A percentile compares a stretch with the other conserved stretches of the same genome.
Evolutionary conservation across 2,329 filamentous ascomycete genomes (phyloP).

Genomic region (Phialemonium atrogriseum): DNA sequence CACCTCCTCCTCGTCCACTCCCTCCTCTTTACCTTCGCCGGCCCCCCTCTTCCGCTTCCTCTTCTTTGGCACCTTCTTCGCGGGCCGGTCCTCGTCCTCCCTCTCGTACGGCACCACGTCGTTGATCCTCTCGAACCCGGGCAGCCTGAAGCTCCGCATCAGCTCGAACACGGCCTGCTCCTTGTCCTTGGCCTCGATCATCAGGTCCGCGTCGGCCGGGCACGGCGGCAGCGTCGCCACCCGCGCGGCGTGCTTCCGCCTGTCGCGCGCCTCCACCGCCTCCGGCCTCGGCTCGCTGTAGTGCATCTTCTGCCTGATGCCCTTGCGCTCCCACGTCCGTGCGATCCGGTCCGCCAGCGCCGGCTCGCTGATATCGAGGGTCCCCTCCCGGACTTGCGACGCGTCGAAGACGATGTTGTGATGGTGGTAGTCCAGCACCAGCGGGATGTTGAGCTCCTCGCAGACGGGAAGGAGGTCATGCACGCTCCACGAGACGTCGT

Average conservation of each 20-base stretch:
- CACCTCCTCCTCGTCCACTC: conserved; percentile 29
- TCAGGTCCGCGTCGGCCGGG: conserved; percentile 78
- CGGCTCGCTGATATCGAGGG: conserved; percentile 60
- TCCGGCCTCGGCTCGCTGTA: conserved; percentile 74
- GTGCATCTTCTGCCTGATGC: conserved; percentile 92
- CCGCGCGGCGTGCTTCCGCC: conserved; percentile 77
- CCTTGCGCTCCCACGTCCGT: conserved; percentile 75
- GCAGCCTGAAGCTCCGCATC: conserved; percentile 80
- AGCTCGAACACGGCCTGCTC: conserved; percentile 93
- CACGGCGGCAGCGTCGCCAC: conserved; percentile 78
- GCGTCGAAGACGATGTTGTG: conserved; percentile 88
- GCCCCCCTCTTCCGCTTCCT: conserved; percentile 25
- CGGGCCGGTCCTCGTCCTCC: conserved; percentile 61
- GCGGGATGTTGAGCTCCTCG: conserved; percentile 86
- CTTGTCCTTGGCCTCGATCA: conserved; percentile 98
- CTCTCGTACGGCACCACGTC: conserved; percentile 71
- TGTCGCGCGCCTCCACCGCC: conserved; percentile 69
- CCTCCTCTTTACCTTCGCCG: conserved; percentile 8
- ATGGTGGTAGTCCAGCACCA: conserved; percentile 90
- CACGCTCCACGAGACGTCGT: conserved; percentile 88
- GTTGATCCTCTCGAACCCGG: conserved; percentile 67
- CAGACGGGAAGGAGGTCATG: conserved; percentile 86
- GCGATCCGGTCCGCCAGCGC: conserved; percentile 67
- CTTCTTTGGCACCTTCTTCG: conserved; percentile 29
- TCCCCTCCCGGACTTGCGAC: conserved; percentile 69